Evolutionary conservation across 2,329 filamentous ascomycete species (phyloP).

Genomic region (Penicillium hordei): DNA sequence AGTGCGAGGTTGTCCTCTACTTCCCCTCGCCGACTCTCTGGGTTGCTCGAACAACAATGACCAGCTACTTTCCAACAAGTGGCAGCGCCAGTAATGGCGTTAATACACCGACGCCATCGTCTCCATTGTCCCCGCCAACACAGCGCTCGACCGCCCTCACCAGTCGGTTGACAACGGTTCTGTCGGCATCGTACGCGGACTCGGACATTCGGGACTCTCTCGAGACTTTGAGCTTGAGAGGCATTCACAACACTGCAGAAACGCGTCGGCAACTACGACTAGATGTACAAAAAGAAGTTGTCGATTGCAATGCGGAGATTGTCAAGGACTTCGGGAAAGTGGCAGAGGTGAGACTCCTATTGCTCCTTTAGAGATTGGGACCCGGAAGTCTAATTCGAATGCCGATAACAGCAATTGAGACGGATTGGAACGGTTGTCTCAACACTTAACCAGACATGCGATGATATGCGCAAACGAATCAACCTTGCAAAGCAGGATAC

Average conservation of each 20-base stretch:
- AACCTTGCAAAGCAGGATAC: constrained; percentile 73
- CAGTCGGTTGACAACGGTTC: constrained; percentile 76
- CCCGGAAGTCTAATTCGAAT: constrained; percentile 22
- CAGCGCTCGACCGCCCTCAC: constrained; percentile 65
- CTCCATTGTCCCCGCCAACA: constrained; percentile 31
- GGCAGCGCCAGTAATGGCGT: constrained; percentile 29
- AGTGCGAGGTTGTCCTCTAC: constrained; percentile 19
- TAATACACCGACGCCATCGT: constrained; percentile 27
- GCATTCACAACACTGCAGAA: constrained; percentile 71
- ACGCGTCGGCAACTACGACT: constrained; percentile 76
- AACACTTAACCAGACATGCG: constrained; percentile 75
- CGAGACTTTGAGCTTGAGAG: constrained; percentile 70
- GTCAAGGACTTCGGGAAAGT: constrained; percentile 85
- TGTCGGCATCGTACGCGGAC: constrained; percentile 91
- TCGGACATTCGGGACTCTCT: constrained; percentile 86
- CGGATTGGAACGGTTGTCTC: constrained; percentile 77
- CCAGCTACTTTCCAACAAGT: constrained; percentile 35
- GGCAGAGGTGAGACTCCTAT: constrained; percentile 64
- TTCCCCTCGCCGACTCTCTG: constrained; percentile 21
- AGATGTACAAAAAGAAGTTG: constrained; percentile 86
- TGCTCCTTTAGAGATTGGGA: background rate
- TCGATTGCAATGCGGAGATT: constrained; percentile 87
- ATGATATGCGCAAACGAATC: constrained; percentile 77
- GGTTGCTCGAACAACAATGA: constrained; percentile 28
- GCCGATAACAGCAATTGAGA: constrained; percentile 68